Base-by-base conservation (phyloP, 805 yeast genomes). In the Candida koratica region DNA sequence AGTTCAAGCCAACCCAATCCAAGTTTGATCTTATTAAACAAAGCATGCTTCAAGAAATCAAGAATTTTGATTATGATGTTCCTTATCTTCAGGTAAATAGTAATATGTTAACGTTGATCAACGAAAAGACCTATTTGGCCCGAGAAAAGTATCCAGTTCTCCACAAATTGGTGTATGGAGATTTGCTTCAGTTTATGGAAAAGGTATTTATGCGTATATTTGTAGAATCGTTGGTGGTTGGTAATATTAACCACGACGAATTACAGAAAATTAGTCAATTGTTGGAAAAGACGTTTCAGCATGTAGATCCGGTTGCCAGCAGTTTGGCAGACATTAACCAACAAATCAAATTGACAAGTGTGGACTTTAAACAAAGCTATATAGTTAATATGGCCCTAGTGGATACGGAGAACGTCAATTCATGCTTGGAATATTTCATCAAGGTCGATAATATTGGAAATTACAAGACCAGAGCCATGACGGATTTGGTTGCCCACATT, bases 81-180 rank as follows among this genome's bases (percentile, higher is more conserved):
- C 97, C 97, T 1, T 90, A 85, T 55, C 65, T 72, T 28, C 96
- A 87, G 58, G 73, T 85, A 42, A 81, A 84, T 1, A 65, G 76
- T 11, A 73, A 78, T 35, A 72, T 79, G 42, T 70, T 78, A 17
- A 70, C 75, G 17, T 59, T 89, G 44, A 58, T 85, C n/a, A 81
- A 84, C 46, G 95, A 86, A 39, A 71, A 75, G 33, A 64, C 83
- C 0, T 87, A 87, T 78, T 52, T 75, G 6, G 61, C 75, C 19
- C 77, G 69, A 17, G 90, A 81, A 44, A 81, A 81, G 53, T 48
- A 78, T 17, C 62, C 63, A 2, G 75, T 71, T 22, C 52, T 79
- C 34, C 38, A 46, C 8, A 50, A 55, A n/a, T 47, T 78, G 8
- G 54, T 65, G 11, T 69, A 73, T 48, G 66, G 73, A 19, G 75